These are phyloP conservation scores for Streptanthus diversifolius DNA, from an alignment of 345 rosid species.

Conservation along the genomic window DNA sequence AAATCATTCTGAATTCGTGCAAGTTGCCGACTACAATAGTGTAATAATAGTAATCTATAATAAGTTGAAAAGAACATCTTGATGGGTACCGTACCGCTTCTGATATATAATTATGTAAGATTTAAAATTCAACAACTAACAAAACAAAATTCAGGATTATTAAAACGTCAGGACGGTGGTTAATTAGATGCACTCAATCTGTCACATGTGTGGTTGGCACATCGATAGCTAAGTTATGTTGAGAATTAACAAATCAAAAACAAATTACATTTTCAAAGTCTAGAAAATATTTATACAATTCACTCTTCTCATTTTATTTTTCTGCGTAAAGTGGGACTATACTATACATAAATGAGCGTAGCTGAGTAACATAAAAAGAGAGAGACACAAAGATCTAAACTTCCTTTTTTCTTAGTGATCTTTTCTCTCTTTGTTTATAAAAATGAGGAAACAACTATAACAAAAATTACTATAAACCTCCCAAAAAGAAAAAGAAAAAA, in stretches of 20 bases:
- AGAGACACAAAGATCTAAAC: conserved; percentile 1
- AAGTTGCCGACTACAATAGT: not conserved
- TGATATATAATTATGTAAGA: not conserved
- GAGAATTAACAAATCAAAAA: not conserved
- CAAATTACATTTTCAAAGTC: not conserved
- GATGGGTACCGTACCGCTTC: not conserved
- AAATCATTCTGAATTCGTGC: not conserved
- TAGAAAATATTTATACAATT: not conserved
- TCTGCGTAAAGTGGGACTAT: not conserved
- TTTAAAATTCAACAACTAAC: not conserved
- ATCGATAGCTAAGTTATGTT: not conserved
- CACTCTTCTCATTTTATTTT: not conserved
- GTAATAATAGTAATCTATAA: not conserved
- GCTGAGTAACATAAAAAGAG: not conserved
- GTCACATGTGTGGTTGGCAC: conserved; percentile 1
- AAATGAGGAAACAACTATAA: conserved; percentile 15
- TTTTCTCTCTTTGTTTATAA: conserved; percentile 8
- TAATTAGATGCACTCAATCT: not conserved
- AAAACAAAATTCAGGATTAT: not conserved
- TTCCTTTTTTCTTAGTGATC: not conserved
- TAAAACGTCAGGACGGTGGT: not conserved
- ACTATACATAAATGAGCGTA: conserved; percentile 17
- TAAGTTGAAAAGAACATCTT: not conserved
- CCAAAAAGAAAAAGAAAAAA: not conserved
- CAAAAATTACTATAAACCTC: conserved; percentile 22